Conservation (phyloP, 2,329 filamentous ascomycete species). For the Sporothrix brunneoviolacea region DNA sequence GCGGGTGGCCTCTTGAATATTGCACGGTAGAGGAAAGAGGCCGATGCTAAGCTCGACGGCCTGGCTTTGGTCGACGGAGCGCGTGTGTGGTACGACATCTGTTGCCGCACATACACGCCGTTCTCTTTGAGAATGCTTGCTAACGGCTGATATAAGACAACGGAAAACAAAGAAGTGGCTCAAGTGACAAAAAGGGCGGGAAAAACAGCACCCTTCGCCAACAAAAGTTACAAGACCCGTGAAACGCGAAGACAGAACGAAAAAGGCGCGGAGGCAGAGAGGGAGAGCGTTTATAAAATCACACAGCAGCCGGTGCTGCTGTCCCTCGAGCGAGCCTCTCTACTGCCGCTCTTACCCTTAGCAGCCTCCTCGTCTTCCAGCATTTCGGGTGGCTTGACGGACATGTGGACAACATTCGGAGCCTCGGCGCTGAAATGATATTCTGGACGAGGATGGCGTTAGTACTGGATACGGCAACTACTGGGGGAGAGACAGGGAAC, state of each 20-base stretch:
- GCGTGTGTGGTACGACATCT: no score
- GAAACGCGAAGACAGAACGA: neutral
- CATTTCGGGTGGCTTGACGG: slow-evolving; percentile 77
- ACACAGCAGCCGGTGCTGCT: slow-evolving; percentile 43
- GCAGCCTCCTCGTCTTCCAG: slow-evolving; percentile 74
- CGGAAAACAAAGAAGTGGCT: neutral
- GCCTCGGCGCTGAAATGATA: slow-evolving; percentile 68
- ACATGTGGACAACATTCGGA: slow-evolving; percentile 92
- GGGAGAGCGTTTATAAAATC: slow-evolving; percentile 36
- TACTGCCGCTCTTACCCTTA: slow-evolving; percentile 47
- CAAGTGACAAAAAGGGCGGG: neutral
- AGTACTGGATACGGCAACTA: neutral
- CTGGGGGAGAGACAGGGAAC: no score
- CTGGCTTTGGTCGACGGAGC: no score
- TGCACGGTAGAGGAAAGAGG: no score
- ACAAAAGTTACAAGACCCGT: no score
- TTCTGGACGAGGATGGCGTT: slow-evolving; percentile 46
- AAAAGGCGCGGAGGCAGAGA: neutral
- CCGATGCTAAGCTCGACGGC: no score
- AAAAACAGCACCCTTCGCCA: no score
- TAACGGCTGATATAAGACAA: no score
- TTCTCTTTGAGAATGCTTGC: no score
- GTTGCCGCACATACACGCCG: no score
- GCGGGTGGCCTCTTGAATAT: no score
- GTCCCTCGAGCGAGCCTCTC: slow-evolving; percentile 34